Conservation (phyloP, 2,329 filamentous ascomycete genomes). For the Penicillium sp. region DNA sequence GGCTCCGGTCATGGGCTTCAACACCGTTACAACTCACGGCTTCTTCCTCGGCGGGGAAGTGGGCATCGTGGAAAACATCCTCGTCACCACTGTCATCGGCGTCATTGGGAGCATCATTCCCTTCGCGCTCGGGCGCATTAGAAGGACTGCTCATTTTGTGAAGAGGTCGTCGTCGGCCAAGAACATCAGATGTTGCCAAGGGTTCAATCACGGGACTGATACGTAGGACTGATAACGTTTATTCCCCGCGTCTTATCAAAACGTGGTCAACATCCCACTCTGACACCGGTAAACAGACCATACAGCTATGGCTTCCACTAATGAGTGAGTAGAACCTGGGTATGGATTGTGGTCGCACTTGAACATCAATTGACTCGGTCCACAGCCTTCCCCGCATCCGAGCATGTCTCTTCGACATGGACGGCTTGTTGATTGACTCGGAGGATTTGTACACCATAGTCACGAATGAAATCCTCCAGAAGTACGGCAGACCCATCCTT, state of each 20-base stretch:
- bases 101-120: slow-evolving; percentile 10
- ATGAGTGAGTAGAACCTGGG: neutral
- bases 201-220: slow-evolving; percentile 24
- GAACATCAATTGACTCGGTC: slow-evolving; percentile 3
- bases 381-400: slow-evolving; percentile 73
- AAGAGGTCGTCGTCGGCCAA: slow-evolving; percentile 15
- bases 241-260: slow-evolving; percentile 16
- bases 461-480: slow-evolving; percentile 76
- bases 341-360: neutral
- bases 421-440: slow-evolving; percentile 89
- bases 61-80: slow-evolving; percentile 44
- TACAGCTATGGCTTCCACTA: slow-evolving; percentile 14
- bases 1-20: neutral
- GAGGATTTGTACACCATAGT: slow-evolving; percentile 86
- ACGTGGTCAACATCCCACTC: slow-evolving; percentile 10
- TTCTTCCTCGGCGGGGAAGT: slow-evolving; percentile 51
- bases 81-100: slow-evolving; percentile 39
- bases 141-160: slow-evolving; percentile 21
- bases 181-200: slow-evolving; percentile 10
- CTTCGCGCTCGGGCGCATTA: slow-evolving; percentile 6
- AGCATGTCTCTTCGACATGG: slow-evolving; percentile 98
- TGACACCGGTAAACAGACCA: neutral
- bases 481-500: slow-evolving; percentile 71
- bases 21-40: slow-evolving; percentile 34
- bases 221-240: slow-evolving; percentile 22